Evolutionary conservation across 23 red algal species (phyloP).

Genomic region (Gracilaria gracilis): DNA sequence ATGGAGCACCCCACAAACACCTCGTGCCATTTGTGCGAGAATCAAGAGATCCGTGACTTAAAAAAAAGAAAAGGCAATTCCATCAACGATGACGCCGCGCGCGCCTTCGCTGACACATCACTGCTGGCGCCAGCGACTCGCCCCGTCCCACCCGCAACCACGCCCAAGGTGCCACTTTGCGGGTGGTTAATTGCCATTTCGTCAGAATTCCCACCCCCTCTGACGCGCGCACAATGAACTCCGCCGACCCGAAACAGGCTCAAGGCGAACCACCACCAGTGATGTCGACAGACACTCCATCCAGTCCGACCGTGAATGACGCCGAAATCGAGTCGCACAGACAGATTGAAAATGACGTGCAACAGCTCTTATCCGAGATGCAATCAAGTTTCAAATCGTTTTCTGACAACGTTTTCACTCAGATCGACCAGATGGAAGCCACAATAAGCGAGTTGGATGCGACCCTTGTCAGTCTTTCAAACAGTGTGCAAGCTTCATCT

Average conservation of each 20-base stretch:
- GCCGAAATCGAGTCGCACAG: constrained; percentile 25
- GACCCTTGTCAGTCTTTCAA: constrained; percentile 12
- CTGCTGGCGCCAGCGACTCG: neutral
- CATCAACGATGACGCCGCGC: neutral
- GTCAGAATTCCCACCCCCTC: neutral
- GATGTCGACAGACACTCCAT: neutral
- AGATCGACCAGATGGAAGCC: constrained; percentile 48
- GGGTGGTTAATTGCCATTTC: neutral
- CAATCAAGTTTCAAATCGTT: constrained; percentile 58
- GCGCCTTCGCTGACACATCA: neutral
- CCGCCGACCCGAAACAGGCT: neutral
- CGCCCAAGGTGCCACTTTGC: neutral
- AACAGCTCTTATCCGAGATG: constrained; percentile 57
- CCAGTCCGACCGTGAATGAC: constrained; percentile 18
- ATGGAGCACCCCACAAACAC: neutral
- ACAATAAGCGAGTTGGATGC: constrained; percentile 25
- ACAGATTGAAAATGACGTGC: constrained; percentile 44
- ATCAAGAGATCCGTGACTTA: neutral
- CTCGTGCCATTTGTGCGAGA: neutral
- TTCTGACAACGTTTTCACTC: constrained; percentile 53
- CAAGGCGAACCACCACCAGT: neutral
- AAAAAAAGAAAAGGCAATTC: neutral
- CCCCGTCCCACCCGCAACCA: neutral
- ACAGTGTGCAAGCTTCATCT: neutral
- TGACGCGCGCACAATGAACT: neutral